Conservation (phyloP, 2,329 filamentous ascomycete genomes). For the Pseudogymnoascus sp. region DNA sequence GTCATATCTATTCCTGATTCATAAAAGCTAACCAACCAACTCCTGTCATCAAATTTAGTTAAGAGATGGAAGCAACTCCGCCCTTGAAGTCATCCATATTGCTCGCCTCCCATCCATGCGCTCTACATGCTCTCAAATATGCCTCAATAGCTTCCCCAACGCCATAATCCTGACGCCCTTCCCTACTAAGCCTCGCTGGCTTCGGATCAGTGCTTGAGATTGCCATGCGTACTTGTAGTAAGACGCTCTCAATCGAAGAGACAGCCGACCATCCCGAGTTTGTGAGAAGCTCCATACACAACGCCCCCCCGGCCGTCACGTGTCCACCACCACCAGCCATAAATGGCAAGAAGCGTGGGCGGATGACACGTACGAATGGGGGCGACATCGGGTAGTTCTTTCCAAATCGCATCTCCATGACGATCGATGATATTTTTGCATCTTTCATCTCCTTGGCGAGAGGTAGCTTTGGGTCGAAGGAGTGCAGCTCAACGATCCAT, state of each 20-base stretch:
- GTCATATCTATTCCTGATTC: not conserved
- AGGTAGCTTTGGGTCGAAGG: conserved; percentile 60
- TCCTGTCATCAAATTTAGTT: not conserved
- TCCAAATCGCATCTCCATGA: conserved; percentile 76
- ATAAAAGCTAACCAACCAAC: not conserved
- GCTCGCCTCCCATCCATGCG: conserved; percentile 62
- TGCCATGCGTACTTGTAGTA: conserved; percentile 73
- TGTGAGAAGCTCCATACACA: conserved; percentile 78
- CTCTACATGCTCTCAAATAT: conserved; percentile 56
- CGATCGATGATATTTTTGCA: conserved; percentile 53
- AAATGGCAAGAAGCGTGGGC: conserved; percentile 70
- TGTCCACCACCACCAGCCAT: conserved; percentile 70
- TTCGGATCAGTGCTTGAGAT: conserved; percentile 58
- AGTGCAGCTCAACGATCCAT: conserved; percentile 86
- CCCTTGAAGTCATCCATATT: conserved; percentile 47
- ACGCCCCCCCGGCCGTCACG: conserved; percentile 72
- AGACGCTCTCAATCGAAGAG: conserved; percentile 65
- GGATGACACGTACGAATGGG: conserved; percentile 75
- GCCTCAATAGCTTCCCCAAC: conserved; percentile 64
- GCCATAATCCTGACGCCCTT: conserved; percentile 44
- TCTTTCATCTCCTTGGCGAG: conserved; percentile 66
- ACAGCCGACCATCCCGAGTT: conserved; percentile 73
- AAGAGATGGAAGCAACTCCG: not conserved
- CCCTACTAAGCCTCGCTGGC: conserved; percentile 57
- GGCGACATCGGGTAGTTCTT: conserved; percentile 67